Base-by-base conservation (phyloP, 305 asterid species). In the Plantago rigida region DNA sequence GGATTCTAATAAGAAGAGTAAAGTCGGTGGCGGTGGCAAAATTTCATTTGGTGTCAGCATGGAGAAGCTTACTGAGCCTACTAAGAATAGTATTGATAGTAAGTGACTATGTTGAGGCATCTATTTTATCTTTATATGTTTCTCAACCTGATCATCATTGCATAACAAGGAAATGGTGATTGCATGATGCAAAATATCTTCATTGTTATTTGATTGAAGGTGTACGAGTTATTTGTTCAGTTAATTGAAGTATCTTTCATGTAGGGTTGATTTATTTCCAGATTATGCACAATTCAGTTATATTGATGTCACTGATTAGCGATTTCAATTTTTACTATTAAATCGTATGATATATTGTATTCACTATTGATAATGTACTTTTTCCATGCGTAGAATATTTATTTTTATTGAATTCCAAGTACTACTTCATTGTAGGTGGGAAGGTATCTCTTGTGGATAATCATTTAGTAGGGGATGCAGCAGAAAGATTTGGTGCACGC, bases 401-500 rank as follows among this genome's bases (percentile, higher is more conserved):
- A 44, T n/a, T 42, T 9, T 50, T 13, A 47, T 26, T 60, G 24
- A 60, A 47, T 12, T 42, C 53, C 9, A 59, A 45, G 47, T 50
- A 14, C 50, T 56, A 5, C 2, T 22, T 22, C 26, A 13, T 72
- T 75, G 71, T 75, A 92, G 98, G 81, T 73, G 82, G 34, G 59
- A 88, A 77, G 78, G 69, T 52, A 51, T 61, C 81, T 57, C 71
- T 74, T 64, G 65, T 56, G 46, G 81, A 71, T 55, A 72, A 71
- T 52, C 64, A 70, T 54, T 45, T 74, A 39, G 77, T 49, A 61
- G 84, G 83, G 64, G 81, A 72, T 78, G 75, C 73, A 39, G 71
- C 82, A 1, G 94, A 87, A 61, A 85, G 95, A 71, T 93, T 93
- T 75, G 78, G 72, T 54, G 68, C 64, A 5, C 95, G 95, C 7